Conservation (phyloP, 2,329 filamentous ascomycete species). For the Scedosporium apiospermum region DNA sequence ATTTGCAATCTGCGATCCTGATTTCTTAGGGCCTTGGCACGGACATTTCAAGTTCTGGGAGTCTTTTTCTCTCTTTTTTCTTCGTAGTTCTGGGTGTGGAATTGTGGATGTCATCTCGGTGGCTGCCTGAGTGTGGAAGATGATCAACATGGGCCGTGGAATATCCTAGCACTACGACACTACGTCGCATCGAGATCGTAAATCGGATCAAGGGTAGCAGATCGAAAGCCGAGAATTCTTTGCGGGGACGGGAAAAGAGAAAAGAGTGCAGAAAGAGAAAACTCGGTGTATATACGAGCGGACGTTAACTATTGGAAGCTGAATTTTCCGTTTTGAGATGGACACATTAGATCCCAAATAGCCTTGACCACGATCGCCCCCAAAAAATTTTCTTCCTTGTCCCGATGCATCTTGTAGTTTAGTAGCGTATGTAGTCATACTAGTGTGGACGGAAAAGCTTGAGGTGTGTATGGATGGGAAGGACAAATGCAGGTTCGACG, state of each 20-base stretch:
- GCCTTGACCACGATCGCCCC: background rate
- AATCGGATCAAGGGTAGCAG: too few relatives aligned
- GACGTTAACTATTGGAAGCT: background rate
- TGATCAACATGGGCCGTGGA: too few relatives aligned
- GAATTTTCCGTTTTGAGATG: background rate
- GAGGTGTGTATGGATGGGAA: background rate
- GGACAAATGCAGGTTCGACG: background rate
- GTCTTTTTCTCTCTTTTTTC: background rate
- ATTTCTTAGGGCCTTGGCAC: background rate
- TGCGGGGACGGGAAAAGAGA: background rate
- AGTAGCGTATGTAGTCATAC: background rate
- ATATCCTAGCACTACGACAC: too few relatives aligned
- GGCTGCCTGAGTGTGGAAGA: too few relatives aligned
- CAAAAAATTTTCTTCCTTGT: background rate
- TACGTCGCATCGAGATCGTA: too few relatives aligned
- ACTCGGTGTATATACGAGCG: background rate
- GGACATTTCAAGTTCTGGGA: background rate
- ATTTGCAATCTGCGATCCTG: background rate
- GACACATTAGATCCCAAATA: background rate
- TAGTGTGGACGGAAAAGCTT: background rate
- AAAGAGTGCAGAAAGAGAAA: background rate
- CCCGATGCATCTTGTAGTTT: background rate
- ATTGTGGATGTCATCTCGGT: too few relatives aligned
- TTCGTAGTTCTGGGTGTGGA: too few relatives aligned
- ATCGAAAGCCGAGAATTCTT: too few relatives aligned